phyloP scores from a whole-genome alignment of 2,329 filamentous ascomycete species.

The Paraphaeosphaeria sporulosa region DNA sequence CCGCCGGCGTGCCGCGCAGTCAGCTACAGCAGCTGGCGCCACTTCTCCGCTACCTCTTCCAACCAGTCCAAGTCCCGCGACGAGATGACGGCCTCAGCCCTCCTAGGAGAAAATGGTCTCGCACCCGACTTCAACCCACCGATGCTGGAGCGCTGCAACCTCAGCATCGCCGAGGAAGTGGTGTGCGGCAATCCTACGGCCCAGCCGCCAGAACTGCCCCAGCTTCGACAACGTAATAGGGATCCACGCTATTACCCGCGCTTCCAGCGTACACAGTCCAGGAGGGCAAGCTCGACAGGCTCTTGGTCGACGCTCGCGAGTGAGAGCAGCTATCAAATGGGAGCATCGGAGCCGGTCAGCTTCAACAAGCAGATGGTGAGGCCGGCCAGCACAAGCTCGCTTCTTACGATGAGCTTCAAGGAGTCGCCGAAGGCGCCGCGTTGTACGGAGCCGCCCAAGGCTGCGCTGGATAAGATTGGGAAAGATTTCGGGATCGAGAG shows the following conservation, averaged over 20 bases:
- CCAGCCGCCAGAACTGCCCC: not conserved
- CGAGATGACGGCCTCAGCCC: slow-evolving; percentile 18
- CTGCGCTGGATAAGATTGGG: slow-evolving; percentile 9
- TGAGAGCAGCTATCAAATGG: not conserved
- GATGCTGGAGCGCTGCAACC: slow-evolving; percentile 17
- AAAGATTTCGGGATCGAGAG: slow-evolving; percentile 11
- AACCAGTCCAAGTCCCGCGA: slow-evolving; percentile 11
- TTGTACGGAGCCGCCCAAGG: not conserved
- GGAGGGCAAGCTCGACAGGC: slow-evolving; percentile 1
- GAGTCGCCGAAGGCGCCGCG: not conserved
- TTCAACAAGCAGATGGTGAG: slow-evolving; percentile 20
- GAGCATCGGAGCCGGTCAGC: slow-evolving; percentile 7
- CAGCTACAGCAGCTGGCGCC: slow-evolving; percentile 18
- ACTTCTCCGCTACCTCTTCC: slow-evolving; percentile 9
- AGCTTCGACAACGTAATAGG: not conserved
- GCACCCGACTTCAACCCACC: slow-evolving; percentile 24
- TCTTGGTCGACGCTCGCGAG: slow-evolving; percentile 12
- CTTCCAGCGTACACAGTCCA: not conserved
- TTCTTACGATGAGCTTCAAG: slow-evolving; percentile 22
- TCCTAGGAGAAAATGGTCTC: slow-evolving; percentile 14
- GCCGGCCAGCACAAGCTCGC: slow-evolving; percentile 14
- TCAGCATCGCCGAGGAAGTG: slow-evolving; percentile 12
- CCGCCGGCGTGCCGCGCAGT: slow-evolving; percentile 16
- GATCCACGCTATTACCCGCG: not conserved
- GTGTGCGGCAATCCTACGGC: not conserved